phyloP scores from a whole-genome alignment of 257 asterid species.

The Penstemon newberryi region DNA sequence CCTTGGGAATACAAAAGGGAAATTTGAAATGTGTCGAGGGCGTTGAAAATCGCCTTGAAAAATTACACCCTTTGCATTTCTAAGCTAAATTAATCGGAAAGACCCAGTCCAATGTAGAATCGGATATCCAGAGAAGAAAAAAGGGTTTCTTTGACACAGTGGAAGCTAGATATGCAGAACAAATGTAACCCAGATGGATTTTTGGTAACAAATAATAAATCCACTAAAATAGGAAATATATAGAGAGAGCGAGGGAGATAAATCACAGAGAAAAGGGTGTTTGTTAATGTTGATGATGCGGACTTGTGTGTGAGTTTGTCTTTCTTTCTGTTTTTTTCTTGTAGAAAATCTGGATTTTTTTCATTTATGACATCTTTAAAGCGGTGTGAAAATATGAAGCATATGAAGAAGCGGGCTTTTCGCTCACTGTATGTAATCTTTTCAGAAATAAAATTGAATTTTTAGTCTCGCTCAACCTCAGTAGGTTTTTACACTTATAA shows the following conservation, averaged over 20 bases:
- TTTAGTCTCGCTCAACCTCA: neutral
- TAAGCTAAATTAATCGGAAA: slow-evolving; percentile 17
- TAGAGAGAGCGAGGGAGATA: slow-evolving; percentile 10
- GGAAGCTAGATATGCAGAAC: slow-evolving; percentile 12
- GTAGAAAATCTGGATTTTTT: slow-evolving; percentile 20
- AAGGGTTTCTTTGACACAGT: slow-evolving; percentile 10
- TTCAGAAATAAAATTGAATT: no score
- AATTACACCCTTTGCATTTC: slow-evolving; percentile 11
- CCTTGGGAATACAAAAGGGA: neutral
- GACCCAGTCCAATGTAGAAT: slow-evolving; percentile 23
- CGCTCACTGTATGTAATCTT: neutral
- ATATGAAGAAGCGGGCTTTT: slow-evolving; percentile 48
- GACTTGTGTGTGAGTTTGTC: neutral
- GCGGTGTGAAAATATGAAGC: slow-evolving; percentile 41
- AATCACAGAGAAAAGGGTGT: slow-evolving; percentile 21
- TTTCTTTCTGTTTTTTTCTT: slow-evolving; percentile 8
- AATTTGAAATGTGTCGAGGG: neutral
- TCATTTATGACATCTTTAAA: slow-evolving; percentile 16
- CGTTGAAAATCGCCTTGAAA: neutral
- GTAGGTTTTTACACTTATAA: no score
- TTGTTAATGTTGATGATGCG: neutral
- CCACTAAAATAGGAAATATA: slow-evolving; percentile 1
- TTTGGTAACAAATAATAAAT: slow-evolving; percentile 20
- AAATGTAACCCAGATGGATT: slow-evolving; percentile 34
- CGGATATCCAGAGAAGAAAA: neutral